Base-by-base conservation (phyloP, 345 rosid species). In the Rhizophora apiculata region DNA sequence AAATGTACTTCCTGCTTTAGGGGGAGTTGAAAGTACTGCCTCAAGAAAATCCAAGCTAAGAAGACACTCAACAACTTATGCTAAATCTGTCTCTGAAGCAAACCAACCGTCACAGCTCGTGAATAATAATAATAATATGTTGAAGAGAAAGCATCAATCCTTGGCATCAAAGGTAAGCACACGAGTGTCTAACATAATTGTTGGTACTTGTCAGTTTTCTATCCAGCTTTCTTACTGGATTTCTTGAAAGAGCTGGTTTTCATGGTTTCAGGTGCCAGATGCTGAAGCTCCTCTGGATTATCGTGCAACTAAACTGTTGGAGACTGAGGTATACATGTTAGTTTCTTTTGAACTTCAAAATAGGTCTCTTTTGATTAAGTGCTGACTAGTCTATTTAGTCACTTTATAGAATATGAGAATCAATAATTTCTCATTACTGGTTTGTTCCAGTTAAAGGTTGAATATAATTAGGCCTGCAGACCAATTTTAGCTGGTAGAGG, bases 81-180 rank as follows among this genome's bases (percentile, higher is more conserved):
- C 67, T 72, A 82, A 71, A 71, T 81, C 48, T 67, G 76, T 64
- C 55, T 70, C 84, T 64, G 81, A 81, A 68, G 80, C 71, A 68
- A 85, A 83, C 67, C 82, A 75, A 67, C 74, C 30, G 60, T 76
- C 77, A 9, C 81, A 81, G 65, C 67, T 82, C 49, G 53, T 60
- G 63, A 82, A 69, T 79, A 79, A 67, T 68, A 59, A 62, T 68
- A 55, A 4, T 15, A 69, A 36, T 54, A 22, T 68, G 22, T 74
- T 58, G 65, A 88, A 77, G 82, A 90, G 92, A 72, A 90, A 84
- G 76, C 79, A 81, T 62, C 85, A 86, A 73, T 74, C 76, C 55
- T 57, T 53, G 74, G 64, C 21, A 21, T 67, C 85, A 30, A 82
- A 82, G 81, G 92, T 89, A 72, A 61, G 63, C 59, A 24, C 26